Percentiles rank a stretch among this genome's conserved stretches.
These are phyloP conservation scores for Lipomyces oligophaga DNA, from an alignment of 805 yeast species.

Conservation along the genomic window DNA sequence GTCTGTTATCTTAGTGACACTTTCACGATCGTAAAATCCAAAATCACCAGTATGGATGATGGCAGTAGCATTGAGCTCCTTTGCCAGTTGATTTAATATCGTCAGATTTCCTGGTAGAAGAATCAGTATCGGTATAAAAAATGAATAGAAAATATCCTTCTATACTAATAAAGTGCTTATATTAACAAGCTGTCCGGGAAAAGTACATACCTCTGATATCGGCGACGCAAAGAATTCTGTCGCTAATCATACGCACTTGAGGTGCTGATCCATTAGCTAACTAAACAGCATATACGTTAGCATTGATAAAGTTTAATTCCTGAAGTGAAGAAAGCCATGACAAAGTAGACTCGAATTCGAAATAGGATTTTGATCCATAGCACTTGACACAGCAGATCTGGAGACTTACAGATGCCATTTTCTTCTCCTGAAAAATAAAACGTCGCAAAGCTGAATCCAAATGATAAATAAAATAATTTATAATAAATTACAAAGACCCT, in stretches of 20 bases:
- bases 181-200: too few relatives aligned
- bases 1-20: slow-evolving; percentile 53
- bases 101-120: slow-evolving; percentile 42
- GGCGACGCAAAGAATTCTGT: slow-evolving; percentile 26
- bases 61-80: slow-evolving; percentile 45
- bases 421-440: too few relatives aligned
- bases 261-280: slow-evolving; percentile 20
- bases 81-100: slow-evolving; percentile 49
- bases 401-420: too few relatives aligned
- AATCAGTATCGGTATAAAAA: neutral
- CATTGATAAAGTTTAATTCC: too few relatives aligned
- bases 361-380: too few relatives aligned
- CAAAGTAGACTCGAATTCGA: too few relatives aligned
- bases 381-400: too few relatives aligned
- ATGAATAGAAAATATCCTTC: neutral
- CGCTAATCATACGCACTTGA: slow-evolving; percentile 8
- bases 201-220: slow-evolving; percentile 22
- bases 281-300: slow-evolving; percentile 1
- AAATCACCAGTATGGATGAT: slow-evolving; percentile 74
- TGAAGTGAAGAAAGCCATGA: too few relatives aligned
- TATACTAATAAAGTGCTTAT: neutral
- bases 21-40: slow-evolving; percentile 65
- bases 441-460: too few relatives aligned
- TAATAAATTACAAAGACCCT: too few relatives aligned
- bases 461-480: too few relatives aligned